Evolutionary conservation across 2,329 filamentous ascomycete species (phyloP).

Genomic region (Fusarium napiforme): DNA sequence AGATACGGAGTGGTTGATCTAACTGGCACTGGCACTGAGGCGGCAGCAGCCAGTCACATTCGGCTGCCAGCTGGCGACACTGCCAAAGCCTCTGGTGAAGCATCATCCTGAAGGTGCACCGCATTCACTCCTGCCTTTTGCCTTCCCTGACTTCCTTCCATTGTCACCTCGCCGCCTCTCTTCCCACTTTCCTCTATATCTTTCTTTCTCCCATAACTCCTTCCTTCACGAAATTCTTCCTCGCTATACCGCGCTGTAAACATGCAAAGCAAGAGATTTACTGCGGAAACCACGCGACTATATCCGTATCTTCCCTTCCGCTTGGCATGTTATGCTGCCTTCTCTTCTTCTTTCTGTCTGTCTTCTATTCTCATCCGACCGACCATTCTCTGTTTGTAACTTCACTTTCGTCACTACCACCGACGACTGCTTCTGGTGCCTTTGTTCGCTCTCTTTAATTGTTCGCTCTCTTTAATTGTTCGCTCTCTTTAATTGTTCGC

Average conservation of each 20-base stretch:
- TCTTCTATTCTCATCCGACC: not conserved
- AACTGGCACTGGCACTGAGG: not conserved
- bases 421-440: not conserved
- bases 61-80: conserved; percentile 35
- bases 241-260: conserved; percentile 12
- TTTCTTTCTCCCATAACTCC: not conserved
- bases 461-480: conserved; percentile 9
- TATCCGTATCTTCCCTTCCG: conserved; percentile 18
- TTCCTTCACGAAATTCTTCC: conserved; percentile 7
- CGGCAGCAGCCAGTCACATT: conserved; percentile 22
- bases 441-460: conserved; percentile 3
- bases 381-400: conserved; percentile 4
- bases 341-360: conserved; percentile 1
- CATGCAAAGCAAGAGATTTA: conserved; percentile 31
- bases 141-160: conserved; percentile 8
- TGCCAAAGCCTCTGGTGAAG: conserved; percentile 28
- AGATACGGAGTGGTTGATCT: not conserved
- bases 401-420: not conserved
- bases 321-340: conserved; percentile 8
- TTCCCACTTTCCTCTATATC: not conserved
- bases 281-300: conserved; percentile 27
- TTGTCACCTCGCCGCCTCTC: not conserved
- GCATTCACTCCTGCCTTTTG: conserved; percentile 10
- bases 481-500: not conserved
- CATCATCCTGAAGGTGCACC: conserved; percentile 22